Base-by-base conservation (phyloP, 106 monocot species). In the Posidonia australis region DNA sequence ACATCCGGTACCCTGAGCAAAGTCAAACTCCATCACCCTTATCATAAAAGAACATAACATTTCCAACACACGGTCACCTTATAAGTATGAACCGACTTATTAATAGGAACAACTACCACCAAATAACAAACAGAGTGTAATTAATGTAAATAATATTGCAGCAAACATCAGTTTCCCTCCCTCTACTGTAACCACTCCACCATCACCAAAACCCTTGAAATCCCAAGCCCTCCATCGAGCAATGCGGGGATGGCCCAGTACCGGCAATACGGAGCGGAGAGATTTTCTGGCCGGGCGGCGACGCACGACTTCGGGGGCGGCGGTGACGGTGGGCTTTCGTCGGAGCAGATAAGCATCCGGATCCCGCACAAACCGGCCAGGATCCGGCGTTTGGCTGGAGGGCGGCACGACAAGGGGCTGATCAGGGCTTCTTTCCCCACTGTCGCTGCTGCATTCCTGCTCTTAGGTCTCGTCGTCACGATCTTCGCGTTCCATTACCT, bases 201-300 rank as follows among this genome's bases (percentile, higher is more conserved):
- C 36, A 7, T 7, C 36, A 36, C 2, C 36, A 2, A 36, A 36
- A 36, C 36, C 36, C 36, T 36, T n/a, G n/a, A n/a, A n/a, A n/a
- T n/a, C n/a, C n/a, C n/a, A n/a, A 36, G 36, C 2, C 36, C 2
- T 36, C 36, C 7, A 36, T 36, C 36, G 46, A 22, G 41, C 45
- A 46, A 64, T 64, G 63, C 64, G 64, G 25, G 22, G 46, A 64
- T 64, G 64, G 54, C 54, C 11, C 54, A 55, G 10, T 24, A 23
- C 24, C 54, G 54, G 36, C 36, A 36, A 7, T 2, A 2, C 36
- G 36, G 36, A 36, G 36, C 17, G 48, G 48, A 48, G 17, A 61
- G 61, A 18, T 16, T 61, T 28, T n/a, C 20, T 10, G 61, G 61
- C 36, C 36, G 61, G 18, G 10, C 61, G 30, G 10, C 61, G 30